Percentiles rank a stretch among this genome's conserved stretches.
These are phyloP conservation scores for Cryoendolithus antarcticus DNA, from an alignment of 2,329 filamentous ascomycete genomes.

Conservation along the genomic window DNA sequence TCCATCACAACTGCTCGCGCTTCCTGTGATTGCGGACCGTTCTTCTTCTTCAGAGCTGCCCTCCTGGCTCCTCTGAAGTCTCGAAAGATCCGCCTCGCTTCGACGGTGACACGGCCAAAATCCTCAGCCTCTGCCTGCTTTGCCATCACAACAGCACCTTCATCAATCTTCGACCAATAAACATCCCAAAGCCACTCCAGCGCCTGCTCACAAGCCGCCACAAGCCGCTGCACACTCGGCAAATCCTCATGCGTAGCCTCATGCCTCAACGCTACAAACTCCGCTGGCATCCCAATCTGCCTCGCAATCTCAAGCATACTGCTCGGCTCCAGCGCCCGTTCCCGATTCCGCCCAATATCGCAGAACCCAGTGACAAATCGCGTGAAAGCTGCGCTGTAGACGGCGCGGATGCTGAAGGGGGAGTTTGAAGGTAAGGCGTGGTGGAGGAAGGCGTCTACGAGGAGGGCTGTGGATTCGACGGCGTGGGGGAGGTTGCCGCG, in stretches of 20 bases:
- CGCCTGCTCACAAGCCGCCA: slow-evolving; percentile 55
- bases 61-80: slow-evolving; percentile 13
- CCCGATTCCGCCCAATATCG: slow-evolving; percentile 57
- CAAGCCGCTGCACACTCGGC: slow-evolving; percentile 61
- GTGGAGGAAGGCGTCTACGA: slow-evolving; percentile 56
- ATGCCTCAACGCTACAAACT: slow-evolving; percentile 80
- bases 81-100: slow-evolving; percentile 13
- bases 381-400: slow-evolving; percentile 59
- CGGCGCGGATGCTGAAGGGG: slow-evolving; percentile 51
- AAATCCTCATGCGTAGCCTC: slow-evolving; percentile 83
- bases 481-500: slow-evolving; percentile 65
- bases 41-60: slow-evolving; percentile 23
- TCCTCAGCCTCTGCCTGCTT: slow-evolving; percentile 17
- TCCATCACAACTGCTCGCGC: slow-evolving; percentile 16
- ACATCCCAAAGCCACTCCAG: slow-evolving; percentile 79
- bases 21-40: slow-evolving; percentile 16
- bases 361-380: slow-evolving; percentile 67
- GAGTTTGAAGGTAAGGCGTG: slow-evolving; percentile 40
- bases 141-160: slow-evolving; percentile 7
- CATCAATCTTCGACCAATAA: slow-evolving; percentile 57
- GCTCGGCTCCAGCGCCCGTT: slow-evolving; percentile 42
- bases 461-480: slow-evolving; percentile 64
- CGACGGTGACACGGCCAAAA: slow-evolving; percentile 23
- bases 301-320: slow-evolving; percentile 63
- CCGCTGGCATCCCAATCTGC: slow-evolving; percentile 56